These are phyloP conservation scores for Pseudoturritis turrita DNA, from an alignment of 345 rosid species.

Conservation along the genomic window DNA sequence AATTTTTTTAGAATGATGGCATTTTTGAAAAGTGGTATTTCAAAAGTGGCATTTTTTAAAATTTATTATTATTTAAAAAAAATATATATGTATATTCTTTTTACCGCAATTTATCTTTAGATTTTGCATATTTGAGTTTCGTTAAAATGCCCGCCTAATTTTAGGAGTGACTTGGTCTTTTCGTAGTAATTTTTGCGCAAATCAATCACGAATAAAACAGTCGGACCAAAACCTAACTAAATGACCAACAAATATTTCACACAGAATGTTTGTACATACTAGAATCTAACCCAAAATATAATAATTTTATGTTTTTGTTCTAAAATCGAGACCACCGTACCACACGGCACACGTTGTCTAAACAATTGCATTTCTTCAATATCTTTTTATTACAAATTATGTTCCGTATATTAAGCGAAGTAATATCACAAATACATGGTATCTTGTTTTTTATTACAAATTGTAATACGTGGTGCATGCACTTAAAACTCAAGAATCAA, in stretches of 20 bases:
- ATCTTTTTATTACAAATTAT: not conserved
- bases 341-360: slow-evolving; percentile 1
- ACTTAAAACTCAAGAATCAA: slow-evolving; percentile 11
- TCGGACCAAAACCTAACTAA: not conserved
- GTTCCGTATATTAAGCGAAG: not conserved
- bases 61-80: too few relatives aligned
- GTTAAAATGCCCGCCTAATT: not conserved
- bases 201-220: not conserved
- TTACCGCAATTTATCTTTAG: too few relatives aligned
- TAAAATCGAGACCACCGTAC: not conserved
- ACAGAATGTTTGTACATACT: not conserved
- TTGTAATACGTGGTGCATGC: slow-evolving; percentile 21
- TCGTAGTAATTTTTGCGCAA: not conserved
- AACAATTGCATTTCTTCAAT: not conserved
- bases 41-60: too few relatives aligned
- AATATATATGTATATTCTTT: too few relatives aligned
- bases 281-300: not conserved
- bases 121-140: not conserved
- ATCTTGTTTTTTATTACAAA: not conserved
- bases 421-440: not conserved
- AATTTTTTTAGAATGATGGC: too few relatives aligned
- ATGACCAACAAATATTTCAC: not conserved
- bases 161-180: not conserved
- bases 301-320: not conserved
- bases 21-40: too few relatives aligned